These are phyloP conservation scores for Fraxinus quadrangulata DNA, from an alignment of 257 asterid genomes.

Conservation along the genomic window DNA sequence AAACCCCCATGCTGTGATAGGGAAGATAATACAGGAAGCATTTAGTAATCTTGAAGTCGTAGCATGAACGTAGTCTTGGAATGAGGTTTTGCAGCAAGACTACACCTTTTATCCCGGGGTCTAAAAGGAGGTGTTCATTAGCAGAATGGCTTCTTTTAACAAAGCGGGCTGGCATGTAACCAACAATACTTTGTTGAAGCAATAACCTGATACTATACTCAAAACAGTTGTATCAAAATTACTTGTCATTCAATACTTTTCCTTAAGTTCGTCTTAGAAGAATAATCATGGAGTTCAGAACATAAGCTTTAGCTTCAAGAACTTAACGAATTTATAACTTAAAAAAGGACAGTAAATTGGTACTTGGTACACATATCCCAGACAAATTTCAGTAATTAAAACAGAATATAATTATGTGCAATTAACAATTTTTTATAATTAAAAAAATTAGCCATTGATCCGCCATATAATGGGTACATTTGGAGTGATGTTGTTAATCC, in stretches of 20 bases:
- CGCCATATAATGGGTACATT: not conserved
- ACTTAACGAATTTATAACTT: too few species aligned
- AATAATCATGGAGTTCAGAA: too few species aligned
- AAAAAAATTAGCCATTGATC: not conserved
- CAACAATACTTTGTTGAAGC: not conserved
- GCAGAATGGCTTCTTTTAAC: not conserved
- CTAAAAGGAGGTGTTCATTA: not conserved
- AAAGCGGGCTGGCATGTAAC: not conserved
- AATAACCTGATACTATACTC: not conserved
- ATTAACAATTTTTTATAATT: too few species aligned
- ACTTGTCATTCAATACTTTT: not conserved
- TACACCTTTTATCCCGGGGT: not conserved
- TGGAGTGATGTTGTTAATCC: not conserved
- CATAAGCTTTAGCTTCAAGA: too few species aligned
- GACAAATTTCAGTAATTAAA: too few species aligned
- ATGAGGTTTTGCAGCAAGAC: not conserved
- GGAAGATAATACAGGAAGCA: not conserved
- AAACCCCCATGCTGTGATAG: not conserved
- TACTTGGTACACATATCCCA: too few species aligned
- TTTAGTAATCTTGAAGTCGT: not conserved
- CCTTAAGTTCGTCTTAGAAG: not conserved
- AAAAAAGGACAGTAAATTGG: too few species aligned
- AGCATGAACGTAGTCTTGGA: not conserved
- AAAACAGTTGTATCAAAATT: not conserved
- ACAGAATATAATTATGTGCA: not conserved